phyloP scores from a whole-genome alignment of 2,329 filamentous ascomycete species.

The Botrytis deweyae region DNA sequence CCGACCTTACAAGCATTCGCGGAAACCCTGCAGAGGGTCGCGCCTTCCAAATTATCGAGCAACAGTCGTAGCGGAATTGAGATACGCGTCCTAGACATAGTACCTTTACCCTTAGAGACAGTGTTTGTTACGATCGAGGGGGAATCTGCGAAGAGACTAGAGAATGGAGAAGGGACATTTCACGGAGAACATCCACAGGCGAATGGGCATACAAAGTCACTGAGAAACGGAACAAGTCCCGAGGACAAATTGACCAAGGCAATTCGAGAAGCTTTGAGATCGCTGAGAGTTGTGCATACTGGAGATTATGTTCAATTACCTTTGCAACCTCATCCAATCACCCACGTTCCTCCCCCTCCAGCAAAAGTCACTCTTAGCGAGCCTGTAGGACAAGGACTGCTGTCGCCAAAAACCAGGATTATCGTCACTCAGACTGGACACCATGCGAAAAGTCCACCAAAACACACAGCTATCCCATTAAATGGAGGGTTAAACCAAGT shows the following conservation, averaged over 20 bases:
- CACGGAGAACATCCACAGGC: conserved; percentile 60
- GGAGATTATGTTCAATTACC: conserved; percentile 79
- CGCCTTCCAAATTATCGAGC: conserved; percentile 71
- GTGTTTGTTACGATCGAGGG: conserved; percentile 85
- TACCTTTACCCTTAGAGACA: conserved; percentile 76
- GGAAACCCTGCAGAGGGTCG: conserved; percentile 66
- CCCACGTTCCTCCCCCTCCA: conserved; percentile 78
- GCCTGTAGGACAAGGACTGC: conserved; percentile 82
- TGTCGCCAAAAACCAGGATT: conserved; percentile 77
- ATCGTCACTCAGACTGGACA: conserved; percentile 68
- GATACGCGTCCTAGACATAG: conserved; percentile 77
- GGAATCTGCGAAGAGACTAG: conserved; percentile 73
- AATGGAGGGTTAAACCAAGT: conserved; percentile 59
- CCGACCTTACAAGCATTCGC: conserved; percentile 77
- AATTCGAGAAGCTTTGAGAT: conserved; percentile 71
- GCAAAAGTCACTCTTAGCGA: conserved; percentile 92
- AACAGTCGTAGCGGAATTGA: conserved; percentile 77
- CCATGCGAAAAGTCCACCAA: conserved; percentile 53
- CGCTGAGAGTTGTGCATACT: conserved; percentile 74
- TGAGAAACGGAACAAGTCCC: conserved; percentile 40
- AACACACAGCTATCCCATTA: conserved; percentile 47
- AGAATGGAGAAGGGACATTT: conserved; percentile 81
- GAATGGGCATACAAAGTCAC: conserved; percentile 43
- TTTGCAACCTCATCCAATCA: conserved; percentile 80
- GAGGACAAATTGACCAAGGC: conserved; percentile 62